A percentile compares a stretch with the other conserved stretches of the same genome.
phyloP scores from a whole-genome alignment of 1,284 basidiomycete genomes.

The Porodaedalea pini region DNA sequence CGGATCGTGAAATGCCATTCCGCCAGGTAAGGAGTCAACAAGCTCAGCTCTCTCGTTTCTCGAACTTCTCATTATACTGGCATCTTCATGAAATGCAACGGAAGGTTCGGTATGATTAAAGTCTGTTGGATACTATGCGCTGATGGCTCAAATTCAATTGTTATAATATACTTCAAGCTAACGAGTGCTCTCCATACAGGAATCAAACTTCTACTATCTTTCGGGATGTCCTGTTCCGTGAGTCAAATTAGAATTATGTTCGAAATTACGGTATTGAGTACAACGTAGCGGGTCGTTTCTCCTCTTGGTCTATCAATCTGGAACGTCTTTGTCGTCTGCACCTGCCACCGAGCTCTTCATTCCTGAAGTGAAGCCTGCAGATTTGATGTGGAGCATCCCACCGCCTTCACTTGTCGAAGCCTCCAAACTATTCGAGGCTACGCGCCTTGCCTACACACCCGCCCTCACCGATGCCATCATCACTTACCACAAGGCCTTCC shows the following conservation, averaged over 20 bases:
- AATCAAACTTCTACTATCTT: constrained; percentile 88
- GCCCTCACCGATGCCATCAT: constrained; percentile 50
- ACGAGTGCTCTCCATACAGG: constrained; percentile 35
- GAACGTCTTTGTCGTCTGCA: constrained; percentile 42
- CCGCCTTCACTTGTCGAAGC: constrained; percentile 69
- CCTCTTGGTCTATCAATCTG: constrained; percentile 55
- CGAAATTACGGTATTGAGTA: not conserved
- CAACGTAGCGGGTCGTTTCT: constrained; percentile 46
- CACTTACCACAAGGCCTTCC: constrained; percentile 52
- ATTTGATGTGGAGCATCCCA: constrained; percentile 85
- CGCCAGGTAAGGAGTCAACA: constrained; percentile 39
- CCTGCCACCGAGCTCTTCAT: constrained; percentile 68
- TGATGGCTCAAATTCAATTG: too few relatives aligned
- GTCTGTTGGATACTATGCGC: too few relatives aligned
- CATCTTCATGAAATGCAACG: too few relatives aligned
- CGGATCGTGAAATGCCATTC: constrained; percentile 81
- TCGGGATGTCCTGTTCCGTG: constrained; percentile 74
- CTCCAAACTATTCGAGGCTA: constrained; percentile 47
- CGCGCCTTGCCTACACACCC: constrained; percentile 48
- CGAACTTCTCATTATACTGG: too few relatives aligned
- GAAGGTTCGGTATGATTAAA: too few relatives aligned
- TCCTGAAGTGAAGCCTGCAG: constrained; percentile 65
- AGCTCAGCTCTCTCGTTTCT: too few relatives aligned
- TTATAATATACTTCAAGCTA: not conserved
- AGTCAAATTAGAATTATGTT: not conserved